Conservation (phyloP, 768 basidiomycete species). For the Termitomyces sp. region DNA sequence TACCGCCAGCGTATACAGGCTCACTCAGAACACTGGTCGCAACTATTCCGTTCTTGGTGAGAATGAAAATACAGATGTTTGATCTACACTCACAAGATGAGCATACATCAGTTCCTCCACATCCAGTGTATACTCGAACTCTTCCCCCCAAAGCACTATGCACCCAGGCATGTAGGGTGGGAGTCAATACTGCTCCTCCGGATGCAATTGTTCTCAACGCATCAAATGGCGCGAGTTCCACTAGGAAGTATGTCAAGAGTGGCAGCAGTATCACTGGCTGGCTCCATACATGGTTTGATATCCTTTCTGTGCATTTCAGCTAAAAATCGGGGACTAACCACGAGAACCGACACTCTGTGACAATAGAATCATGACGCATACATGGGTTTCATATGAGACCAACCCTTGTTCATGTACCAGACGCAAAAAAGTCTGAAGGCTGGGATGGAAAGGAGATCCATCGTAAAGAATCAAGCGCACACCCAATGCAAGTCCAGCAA, state of each 20-base stretch:
- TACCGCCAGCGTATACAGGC: slow-evolving; percentile 62
- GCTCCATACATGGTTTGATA: slow-evolving; percentile 47
- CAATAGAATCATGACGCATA: neutral
- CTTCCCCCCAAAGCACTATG: slow-evolving; percentile 52
- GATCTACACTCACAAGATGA: slow-evolving; percentile 44
- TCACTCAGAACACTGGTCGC: slow-evolving; percentile 41
- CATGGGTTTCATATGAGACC: slow-evolving; percentile 4
- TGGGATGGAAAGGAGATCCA: slow-evolving; percentile 66
- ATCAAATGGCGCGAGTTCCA: slow-evolving; percentile 47
- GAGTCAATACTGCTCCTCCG: slow-evolving; percentile 63
- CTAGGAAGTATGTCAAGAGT: slow-evolving; percentile 23
- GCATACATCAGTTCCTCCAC: slow-evolving; percentile 71
- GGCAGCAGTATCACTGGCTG: neutral
- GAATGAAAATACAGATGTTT: neutral
- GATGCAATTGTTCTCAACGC: slow-evolving; percentile 45
- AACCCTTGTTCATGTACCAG: slow-evolving; percentile 55
- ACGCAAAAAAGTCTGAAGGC: slow-evolving; percentile 44
- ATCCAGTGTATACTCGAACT: slow-evolving; percentile 46
- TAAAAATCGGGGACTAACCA: slow-evolving; percentile 60
- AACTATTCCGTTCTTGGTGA: slow-evolving; percentile 33
- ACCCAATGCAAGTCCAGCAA: slow-evolving; percentile 47
- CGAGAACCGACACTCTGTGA: slow-evolving; percentile 30
- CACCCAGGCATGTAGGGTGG: slow-evolving; percentile 61
- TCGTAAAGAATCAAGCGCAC: slow-evolving; percentile 56
- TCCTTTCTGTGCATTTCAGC: slow-evolving; percentile 53